These are phyloP conservation scores for Trichocladium antarcticum DNA, from an alignment of 495 filamentous ascomycete species.

Conservation along the genomic window DNA sequence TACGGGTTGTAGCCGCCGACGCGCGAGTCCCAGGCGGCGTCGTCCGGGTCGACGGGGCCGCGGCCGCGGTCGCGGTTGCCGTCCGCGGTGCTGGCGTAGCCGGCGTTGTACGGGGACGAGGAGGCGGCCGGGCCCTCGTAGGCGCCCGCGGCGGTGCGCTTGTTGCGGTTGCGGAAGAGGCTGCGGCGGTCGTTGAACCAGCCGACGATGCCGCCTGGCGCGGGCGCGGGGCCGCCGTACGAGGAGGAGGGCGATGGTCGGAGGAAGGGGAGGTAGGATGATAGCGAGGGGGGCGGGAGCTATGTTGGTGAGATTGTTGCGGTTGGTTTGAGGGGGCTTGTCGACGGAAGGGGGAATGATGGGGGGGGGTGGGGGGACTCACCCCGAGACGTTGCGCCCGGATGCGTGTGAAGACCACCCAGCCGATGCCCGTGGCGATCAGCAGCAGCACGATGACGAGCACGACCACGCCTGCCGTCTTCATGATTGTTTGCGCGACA, in stretches of 20 bases:
- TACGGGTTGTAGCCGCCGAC: constrained; percentile 51
- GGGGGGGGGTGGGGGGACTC: constrained; percentile 15
- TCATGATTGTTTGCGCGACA: constrained; percentile 17
- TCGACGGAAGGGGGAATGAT: not conserved
- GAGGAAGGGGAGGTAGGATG: constrained; percentile 50
- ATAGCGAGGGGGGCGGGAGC: constrained; percentile 50
- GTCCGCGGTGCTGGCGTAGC: constrained; percentile 17
- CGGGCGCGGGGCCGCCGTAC: constrained; percentile 39
- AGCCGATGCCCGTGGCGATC: constrained; percentile 35
- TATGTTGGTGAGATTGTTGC: constrained; percentile 6
- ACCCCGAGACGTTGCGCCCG: constrained; percentile 52
- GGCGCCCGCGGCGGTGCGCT: constrained; percentile 46
- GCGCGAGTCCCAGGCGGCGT: constrained; percentile 61
- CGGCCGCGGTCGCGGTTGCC: constrained; percentile 29
- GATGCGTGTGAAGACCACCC: constrained; percentile 46
- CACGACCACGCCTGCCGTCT: constrained; percentile 36
- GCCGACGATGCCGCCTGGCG: constrained; percentile 46
- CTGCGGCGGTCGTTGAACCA: constrained; percentile 46
- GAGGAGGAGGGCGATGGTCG: constrained; percentile 23
- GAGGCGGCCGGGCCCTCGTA: constrained; percentile 41
- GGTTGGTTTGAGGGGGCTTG: not conserved
- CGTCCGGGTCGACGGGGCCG: constrained; percentile 43
- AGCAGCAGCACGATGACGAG: constrained; percentile 43
- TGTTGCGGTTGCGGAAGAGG: constrained; percentile 37
- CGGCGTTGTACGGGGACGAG: constrained; percentile 5